Evolutionary conservation across 148 eudicot species (phyloP).

Genomic region (Dysphania ambrosioides): DNA sequence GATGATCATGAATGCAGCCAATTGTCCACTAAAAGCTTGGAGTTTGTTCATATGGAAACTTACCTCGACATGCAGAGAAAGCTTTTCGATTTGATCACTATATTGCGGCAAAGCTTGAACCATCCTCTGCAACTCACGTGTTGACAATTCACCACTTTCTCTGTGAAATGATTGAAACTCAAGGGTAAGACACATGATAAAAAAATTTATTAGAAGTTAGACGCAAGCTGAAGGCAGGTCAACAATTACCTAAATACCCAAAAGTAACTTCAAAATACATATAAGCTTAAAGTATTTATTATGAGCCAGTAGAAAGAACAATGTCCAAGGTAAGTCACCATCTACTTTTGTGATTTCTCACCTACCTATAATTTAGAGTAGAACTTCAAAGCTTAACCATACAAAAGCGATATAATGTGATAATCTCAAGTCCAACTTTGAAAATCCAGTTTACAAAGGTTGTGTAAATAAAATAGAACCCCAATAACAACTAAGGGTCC

Average conservation of each 20-base stretch:
- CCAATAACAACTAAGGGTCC: too few species aligned
- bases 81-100: constrained; percentile 89
- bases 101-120: constrained; percentile 94
- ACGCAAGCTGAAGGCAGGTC: not conserved
- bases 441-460: not conserved
- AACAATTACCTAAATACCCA: not conserved
- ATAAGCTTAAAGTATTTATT: not conserved
- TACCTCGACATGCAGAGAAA: constrained; percentile 93
- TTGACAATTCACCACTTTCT: constrained; percentile 72
- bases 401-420: not conserved
- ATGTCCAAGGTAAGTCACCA: not conserved
- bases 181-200: constrained; percentile 16
- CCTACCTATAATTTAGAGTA: not conserved
- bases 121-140: constrained; percentile 92
- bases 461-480: too few species aligned
- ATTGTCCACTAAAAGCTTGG: not conserved
- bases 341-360: not conserved
- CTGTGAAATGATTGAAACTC: constrained; percentile 29
- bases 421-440: not conserved
- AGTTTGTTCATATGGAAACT: constrained; percentile 33
- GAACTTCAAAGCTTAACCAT: not conserved
- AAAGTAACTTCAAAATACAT: not conserved
- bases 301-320: not conserved
- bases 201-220: not conserved
- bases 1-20: not conserved